Evolutionary conservation across 2,329 filamentous ascomycete species (phyloP), one percentile per base, ranked within the genome.

Genomic region (Colletotrichum sp.): DNA sequence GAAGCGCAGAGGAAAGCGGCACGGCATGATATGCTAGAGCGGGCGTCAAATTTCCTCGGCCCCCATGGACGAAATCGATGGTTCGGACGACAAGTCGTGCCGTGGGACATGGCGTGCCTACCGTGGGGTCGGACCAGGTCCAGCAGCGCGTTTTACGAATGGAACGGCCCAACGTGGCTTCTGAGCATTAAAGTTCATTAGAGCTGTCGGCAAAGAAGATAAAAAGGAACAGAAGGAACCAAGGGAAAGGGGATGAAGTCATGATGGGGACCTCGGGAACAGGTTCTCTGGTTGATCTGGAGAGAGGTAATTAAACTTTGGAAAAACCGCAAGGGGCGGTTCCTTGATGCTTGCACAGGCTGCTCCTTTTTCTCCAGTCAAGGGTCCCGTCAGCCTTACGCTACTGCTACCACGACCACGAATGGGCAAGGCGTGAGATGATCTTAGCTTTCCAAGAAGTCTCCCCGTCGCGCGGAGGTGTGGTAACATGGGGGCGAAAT

Each of bases 301-400:
- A 57, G 65, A 68, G 52, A 67, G 10, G 57, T 44, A 68, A 72
- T 72, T 44, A 72, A 64, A 68, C 63, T 69, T 67, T 67, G 55
- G 7, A 18, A 59, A 63, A 15, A 4, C 39, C 30, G 39, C 36
- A 64, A 57, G 57, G 57, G 57, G 15, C 34, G 24, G 24, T 59
- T 69, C 44, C 64, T 69, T 26, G 63, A 36, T 36, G 59, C 66
- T 64, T 39, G 60, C 52, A 26, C 69, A 30, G 26, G 36, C 57
- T 15, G 44, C 69, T 59, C 73, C 36, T 66, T 75, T 62, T 71
- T 26, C 36, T 57, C 73, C 57, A 57, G 30, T 30, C 32, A 30
- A 69, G 73, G 69, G 69, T 68, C 57, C 44, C 26, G 21, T 76
- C 73, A 76, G 70, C 73, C 73, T 76, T 72, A 76, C 26, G 55